Base-by-base conservation (phyloP, 805 yeast genomes). In the Nematodospora valgi region DNA sequence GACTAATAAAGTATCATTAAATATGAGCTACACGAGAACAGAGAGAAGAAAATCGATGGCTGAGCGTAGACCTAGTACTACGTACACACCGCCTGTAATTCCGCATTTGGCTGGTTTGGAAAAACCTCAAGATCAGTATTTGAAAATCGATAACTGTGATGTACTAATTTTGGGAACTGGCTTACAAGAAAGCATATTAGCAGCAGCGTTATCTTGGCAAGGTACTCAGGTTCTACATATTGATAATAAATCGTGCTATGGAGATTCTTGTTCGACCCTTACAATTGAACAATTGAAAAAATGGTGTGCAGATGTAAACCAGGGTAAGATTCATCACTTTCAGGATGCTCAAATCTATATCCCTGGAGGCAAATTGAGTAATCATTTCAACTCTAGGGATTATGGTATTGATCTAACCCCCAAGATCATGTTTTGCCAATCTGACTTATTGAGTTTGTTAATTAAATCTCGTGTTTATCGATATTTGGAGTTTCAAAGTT, bases 181-280 rank as follows among this genome's bases (percentile, higher is more conserved):
- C 3, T 68, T 93, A 27, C 82, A 80, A 2, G 96, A 93, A 57
- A 78, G 87, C 46, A 80, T 93, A 9, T 61, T 88, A 32, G 96
- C 98, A 0, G 95, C 97, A 9, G 91, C 97, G 0, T 69, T 93
- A 30, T 83, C 97, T 9, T 93, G 98, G 98, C 96, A 87, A 49
- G 98, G 98, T n/a, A 79, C 93, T n/a, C 79, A 74, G 45, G 97
- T 93, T 6, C 65, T 93, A 28, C 98, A 93, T 54, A 78, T 93
- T 20, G 98, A 93, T 57, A 68, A 79, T 27, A 83, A 88, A 52
- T 72, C 78, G 19, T 82, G 86, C 55, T 93, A 93, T 51, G 98
- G 98, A 14, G 98, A 89, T 56, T 73, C 82, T 23, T 73, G 82
- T 32, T 88, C 97, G 5, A 85, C 96, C 3, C 62, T 93, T 34